Conservation (phyloP, 495 filamentous ascomycete genomes). For the Pyronema domesticum region DNA sequence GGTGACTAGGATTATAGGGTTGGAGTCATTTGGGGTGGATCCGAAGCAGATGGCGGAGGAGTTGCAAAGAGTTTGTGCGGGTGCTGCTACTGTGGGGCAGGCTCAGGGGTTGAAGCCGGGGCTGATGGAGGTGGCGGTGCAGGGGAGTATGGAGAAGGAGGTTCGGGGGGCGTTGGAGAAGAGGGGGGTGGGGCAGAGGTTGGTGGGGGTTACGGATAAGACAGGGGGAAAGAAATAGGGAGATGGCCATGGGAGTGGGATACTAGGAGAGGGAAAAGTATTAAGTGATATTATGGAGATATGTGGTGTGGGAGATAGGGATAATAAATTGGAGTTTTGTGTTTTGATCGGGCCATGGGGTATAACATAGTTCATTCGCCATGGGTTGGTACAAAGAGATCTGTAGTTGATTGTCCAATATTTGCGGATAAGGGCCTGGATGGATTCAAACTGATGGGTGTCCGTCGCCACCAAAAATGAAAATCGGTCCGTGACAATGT, state of each 20-base stretch:
- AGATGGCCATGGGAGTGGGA: neutral
- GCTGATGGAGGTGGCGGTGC: slow-evolving; percentile 52
- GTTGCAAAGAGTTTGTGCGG: slow-evolving; percentile 51
- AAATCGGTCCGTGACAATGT: too few relatives aligned
- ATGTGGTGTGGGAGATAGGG: too few relatives aligned
- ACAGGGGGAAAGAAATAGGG: slow-evolving; percentile 48
- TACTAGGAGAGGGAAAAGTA: too few relatives aligned
- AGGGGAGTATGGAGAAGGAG: slow-evolving; percentile 47
- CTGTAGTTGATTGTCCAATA: too few relatives aligned
- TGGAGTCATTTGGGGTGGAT: slow-evolving; percentile 46
- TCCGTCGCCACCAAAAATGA: too few relatives aligned
- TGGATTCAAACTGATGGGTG: too few relatives aligned
- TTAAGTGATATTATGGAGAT: too few relatives aligned
- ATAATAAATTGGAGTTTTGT: too few relatives aligned
- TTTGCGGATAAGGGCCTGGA: too few relatives aligned
- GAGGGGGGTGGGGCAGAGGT: slow-evolving; percentile 42
- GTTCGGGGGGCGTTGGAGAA: slow-evolving; percentile 43
- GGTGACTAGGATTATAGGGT: slow-evolving; percentile 43
- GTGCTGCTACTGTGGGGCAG: slow-evolving; percentile 48
- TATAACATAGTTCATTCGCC: too few relatives aligned
- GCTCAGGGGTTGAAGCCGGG: slow-evolving; percentile 43
- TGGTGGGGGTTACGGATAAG: slow-evolving; percentile 46
- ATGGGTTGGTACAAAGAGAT: too few relatives aligned
- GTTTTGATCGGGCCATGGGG: too few relatives aligned
- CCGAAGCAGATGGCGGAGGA: slow-evolving; percentile 48